Evolutionary conservation across 768 basidiomycete species (phyloP).

Genomic region (Crepidotus variabilis): DNA sequence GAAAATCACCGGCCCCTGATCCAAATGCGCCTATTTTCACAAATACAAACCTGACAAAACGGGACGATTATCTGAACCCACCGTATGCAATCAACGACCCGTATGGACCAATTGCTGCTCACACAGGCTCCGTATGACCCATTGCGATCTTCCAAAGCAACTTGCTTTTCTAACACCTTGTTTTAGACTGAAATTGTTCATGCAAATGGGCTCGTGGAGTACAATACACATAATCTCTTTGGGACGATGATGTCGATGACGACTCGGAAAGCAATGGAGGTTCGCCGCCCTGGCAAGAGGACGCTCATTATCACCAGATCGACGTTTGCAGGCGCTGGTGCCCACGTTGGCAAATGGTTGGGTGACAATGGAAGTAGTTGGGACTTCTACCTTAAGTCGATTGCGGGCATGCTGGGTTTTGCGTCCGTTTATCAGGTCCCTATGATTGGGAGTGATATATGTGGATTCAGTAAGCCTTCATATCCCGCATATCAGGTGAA

Average conservation of each 20-base stretch:
- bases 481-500: too few relatives aligned
- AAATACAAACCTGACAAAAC: slow-evolving; percentile 15
- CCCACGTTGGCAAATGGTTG: slow-evolving; percentile 67
- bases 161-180: not conserved
- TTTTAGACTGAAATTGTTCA: slow-evolving; percentile 43
- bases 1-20: slow-evolving; percentile 45
- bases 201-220: slow-evolving; percentile 55
- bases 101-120: slow-evolving; percentile 46
- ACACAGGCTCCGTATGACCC: slow-evolving; percentile 49
- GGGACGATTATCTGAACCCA: slow-evolving; percentile 41
- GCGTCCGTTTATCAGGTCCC: slow-evolving; percentile 64
- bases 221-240: slow-evolving; percentile 64
- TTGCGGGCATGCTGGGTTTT: slow-evolving; percentile 66
- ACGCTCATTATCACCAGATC: slow-evolving; percentile 73
- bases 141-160: not conserved
- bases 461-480: not conserved
- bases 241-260: slow-evolving; percentile 69
- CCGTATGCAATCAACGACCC: slow-evolving; percentile 61
- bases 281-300: slow-evolving; percentile 55
- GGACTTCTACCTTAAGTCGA: slow-evolving; percentile 55
- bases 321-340: slow-evolving; percentile 67
- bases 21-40: slow-evolving; percentile 51
- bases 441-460: slow-evolving; percentile 61
- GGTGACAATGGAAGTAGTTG: slow-evolving; percentile 62
- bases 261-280: slow-evolving; percentile 58